Evolutionary conservation across 176 grass and related monocot genomes (phyloP).

Genomic region (Oryza brachyantha): DNA sequence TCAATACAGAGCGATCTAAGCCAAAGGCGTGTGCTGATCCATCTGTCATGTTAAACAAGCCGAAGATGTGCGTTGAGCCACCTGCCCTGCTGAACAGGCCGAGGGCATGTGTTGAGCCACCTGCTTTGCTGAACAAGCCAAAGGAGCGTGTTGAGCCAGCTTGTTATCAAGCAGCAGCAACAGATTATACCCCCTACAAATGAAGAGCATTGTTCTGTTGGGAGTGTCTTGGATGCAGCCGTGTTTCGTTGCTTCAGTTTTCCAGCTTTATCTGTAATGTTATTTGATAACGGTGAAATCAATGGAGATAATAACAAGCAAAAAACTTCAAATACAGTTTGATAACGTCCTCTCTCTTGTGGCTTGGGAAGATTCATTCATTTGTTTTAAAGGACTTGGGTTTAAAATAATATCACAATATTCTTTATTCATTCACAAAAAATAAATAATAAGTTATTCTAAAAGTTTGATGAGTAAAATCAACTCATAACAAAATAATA

Average conservation of each 20-base stretch:
- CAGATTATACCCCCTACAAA: background rate
- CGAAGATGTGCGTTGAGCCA: background rate
- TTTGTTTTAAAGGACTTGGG: too few species aligned
- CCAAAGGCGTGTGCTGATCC: too few species aligned
- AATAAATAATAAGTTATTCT: too few species aligned
- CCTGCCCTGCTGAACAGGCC: background rate
- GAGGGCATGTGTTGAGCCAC: background rate
- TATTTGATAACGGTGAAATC: background rate
- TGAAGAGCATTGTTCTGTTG: background rate
- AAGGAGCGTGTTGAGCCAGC: background rate
- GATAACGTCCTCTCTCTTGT: background rate
- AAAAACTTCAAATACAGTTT: background rate
- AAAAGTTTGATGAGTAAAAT: too few species aligned
- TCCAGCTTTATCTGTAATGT: background rate
- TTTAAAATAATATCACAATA: too few species aligned
- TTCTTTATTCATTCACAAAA: too few species aligned
- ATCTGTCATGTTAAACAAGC: background rate
- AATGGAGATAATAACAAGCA: background rate
- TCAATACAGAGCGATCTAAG: too few species aligned
- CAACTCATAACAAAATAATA: too few species aligned
- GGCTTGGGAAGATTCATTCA: too few species aligned
- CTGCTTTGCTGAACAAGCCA: background rate
- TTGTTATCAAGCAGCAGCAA: background rate
- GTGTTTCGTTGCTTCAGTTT: background rate
- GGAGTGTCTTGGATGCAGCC: background rate